Evolutionary conservation across 345 rosid species (phyloP).

Genomic region (Punica granatum): DNA sequence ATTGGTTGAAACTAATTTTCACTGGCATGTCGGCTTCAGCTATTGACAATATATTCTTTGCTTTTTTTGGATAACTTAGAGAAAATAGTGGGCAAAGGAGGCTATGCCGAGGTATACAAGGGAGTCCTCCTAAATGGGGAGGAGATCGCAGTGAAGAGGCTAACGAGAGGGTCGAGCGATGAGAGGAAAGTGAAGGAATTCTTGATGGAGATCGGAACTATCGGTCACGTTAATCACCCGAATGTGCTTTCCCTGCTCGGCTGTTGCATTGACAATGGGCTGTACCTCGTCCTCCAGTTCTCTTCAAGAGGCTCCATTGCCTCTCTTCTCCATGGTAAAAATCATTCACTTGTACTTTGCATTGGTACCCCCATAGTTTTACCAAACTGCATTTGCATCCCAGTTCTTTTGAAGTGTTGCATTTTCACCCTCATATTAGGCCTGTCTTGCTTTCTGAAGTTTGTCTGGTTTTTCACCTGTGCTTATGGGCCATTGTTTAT

Average conservation of each 20-base stretch:
- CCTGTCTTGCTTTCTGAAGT: too few relatives aligned
- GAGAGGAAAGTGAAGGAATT: constrained; percentile 93
- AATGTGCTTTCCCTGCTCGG: constrained; percentile 75
- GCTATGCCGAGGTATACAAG: constrained; percentile 86
- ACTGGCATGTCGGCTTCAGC: too few relatives aligned
- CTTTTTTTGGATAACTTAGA: background rate
- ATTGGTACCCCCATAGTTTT: background rate
- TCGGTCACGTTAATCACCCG: constrained; percentile 82
- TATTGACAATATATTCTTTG: too few relatives aligned
- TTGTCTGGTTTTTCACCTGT: too few relatives aligned
- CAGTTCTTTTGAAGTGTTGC: background rate
- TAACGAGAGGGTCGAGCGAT: constrained; percentile 57
- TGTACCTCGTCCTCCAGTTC: constrained; percentile 73
- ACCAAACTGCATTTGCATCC: background rate
- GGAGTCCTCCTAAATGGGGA: constrained; percentile 47
- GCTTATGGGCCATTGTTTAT: too few relatives aligned
- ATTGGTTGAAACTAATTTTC: too few relatives aligned
- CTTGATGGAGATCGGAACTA: constrained; percentile 86
- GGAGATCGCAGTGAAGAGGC: constrained; percentile 79
- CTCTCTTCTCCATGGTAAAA: constrained; percentile 82
- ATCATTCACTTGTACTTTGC: background rate
- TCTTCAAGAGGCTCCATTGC: constrained; percentile 89
- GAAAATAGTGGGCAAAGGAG: constrained; percentile 73
- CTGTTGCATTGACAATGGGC: constrained; percentile 87
- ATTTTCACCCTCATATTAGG: background rate